Base-by-base conservation (phyloP, 495 filamentous ascomycete genomes). In the Penicillium nucicola region DNA sequence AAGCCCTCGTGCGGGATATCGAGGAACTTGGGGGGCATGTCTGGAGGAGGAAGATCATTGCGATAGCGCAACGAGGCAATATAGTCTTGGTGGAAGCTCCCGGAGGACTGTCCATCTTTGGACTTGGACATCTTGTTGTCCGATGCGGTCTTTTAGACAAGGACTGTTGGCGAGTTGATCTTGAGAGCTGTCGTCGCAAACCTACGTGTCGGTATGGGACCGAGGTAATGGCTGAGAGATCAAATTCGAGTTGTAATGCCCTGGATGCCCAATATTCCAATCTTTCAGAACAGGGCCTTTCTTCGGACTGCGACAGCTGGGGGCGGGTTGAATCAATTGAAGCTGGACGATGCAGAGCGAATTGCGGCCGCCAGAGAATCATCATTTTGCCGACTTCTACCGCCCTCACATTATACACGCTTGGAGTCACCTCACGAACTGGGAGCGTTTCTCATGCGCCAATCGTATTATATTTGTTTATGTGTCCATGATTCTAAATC, bases 1-100 rank as follows among this genome's bases (percentile, higher is more conserved):
- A 97, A 79, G 12, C 95, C 95, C 46, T 87, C 88, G 58, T 92
- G 95, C 6, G 93, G 92, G 55, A 98, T 95, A 50, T 97, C 88
- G 58, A 98, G 86, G 43, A 97, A 85, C 76, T 97, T 98, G 1
- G 95, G 93, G 2, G 91, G 91, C 64, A 88, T 88, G 42, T 92
- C 87, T 19, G 93, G 93, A 28, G 93, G 90, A 35, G 93, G 93
- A 5, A 98, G 84, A 40, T 88, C 83, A 81, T 98, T 98, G 55
- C 90, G 88, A 68, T 95, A 98, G 62, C 93, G 83, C 47, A 96
- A 86, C 45, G 92, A 87, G 38, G 90, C 92, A 55, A 98, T 95
- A 62, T 96, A 97, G 60, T 98, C 93, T 70, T 98, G 93, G 59
- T 90, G 88, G 52, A 89, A 87, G 62, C 81, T 82, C 70, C 87